These are phyloP conservation scores for Raffaelea albimanens DNA, from an alignment of 2,329 filamentous ascomycete species.

Conservation along the genomic window DNA sequence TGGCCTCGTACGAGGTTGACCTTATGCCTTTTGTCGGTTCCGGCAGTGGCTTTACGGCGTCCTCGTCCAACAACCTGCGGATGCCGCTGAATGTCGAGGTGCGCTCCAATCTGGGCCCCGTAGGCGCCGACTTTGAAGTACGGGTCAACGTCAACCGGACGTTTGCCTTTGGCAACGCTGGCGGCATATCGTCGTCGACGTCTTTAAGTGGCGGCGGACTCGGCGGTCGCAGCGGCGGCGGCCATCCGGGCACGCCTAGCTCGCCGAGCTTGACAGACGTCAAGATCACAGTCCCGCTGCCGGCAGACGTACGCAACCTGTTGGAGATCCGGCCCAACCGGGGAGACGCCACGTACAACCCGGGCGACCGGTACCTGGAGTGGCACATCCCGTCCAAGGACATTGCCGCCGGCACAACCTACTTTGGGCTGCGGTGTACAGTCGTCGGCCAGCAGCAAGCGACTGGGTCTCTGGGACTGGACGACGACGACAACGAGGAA, in stretches of 20 bases:
- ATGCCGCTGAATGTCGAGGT: constrained; percentile 77
- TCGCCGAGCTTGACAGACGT: constrained; percentile 66
- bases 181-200: no score
- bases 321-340: constrained; percentile 71
- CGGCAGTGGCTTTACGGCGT: not conserved
- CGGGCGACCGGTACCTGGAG: constrained; percentile 62
- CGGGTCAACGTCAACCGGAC: constrained; percentile 62
- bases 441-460: constrained; percentile 53
- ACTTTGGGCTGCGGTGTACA: constrained; percentile 69
- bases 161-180: constrained; percentile 45
- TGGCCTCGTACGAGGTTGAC: constrained; percentile 92
- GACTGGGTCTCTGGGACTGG: constrained; percentile 15
- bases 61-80: constrained; percentile 44
- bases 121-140: constrained; percentile 82
- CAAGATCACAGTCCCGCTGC: constrained; percentile 68
- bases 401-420: constrained; percentile 53
- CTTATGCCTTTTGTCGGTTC: constrained; percentile 59
- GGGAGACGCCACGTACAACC: constrained; percentile 75
- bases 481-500: constrained; percentile 36
- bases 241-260: constrained; percentile 43
- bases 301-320: constrained; percentile 69
- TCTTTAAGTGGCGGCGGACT: not conserved
- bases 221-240: constrained; percentile 36
- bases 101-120: constrained; percentile 64
- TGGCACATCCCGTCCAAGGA: constrained; percentile 80